phyloP scores from a whole-genome alignment of 148 eudicot species.

The Spergularia bocconei region DNA sequence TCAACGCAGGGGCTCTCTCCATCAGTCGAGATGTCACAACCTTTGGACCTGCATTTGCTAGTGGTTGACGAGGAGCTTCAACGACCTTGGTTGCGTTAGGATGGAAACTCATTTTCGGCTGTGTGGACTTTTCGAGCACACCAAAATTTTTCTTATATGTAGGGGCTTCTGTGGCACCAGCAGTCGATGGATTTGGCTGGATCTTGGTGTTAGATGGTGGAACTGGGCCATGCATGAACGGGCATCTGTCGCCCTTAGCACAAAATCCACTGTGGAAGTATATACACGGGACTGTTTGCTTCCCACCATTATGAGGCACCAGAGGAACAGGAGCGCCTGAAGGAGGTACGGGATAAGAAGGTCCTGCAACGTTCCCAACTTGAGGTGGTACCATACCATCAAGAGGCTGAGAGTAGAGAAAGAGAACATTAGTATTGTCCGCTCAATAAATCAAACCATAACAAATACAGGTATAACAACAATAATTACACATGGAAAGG shows the following conservation, averaged over 20 bases:
- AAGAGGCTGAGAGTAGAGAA: constrained; percentile 57
- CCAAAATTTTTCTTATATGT: constrained; percentile 42
- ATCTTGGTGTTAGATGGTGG: constrained; percentile 37
- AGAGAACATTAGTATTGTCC: constrained; percentile 7
- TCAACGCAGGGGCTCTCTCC: constrained; percentile 30
- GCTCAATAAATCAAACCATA: not conserved
- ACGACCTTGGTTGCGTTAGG: constrained; percentile 32
- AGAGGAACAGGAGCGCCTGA: constrained; percentile 26
- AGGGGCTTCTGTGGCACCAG: constrained; percentile 41
- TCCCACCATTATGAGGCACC: constrained; percentile 41
- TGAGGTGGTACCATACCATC: constrained; percentile 62
- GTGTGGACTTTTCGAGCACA: constrained; percentile 52
- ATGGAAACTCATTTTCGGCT: constrained; percentile 36
- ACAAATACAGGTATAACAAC: not conserved
- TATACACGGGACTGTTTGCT: constrained; percentile 74
- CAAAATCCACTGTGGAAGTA: constrained; percentile 81
- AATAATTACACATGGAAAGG: not conserved
- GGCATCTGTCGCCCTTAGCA: constrained; percentile 75
- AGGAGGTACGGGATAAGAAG: constrained; percentile 38
- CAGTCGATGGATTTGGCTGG: constrained; percentile 35
- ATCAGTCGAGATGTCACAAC: constrained; percentile 26
- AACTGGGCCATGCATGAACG: constrained; percentile 56
- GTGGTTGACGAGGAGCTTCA: constrained; percentile 32
- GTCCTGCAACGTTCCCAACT: constrained; percentile 44
- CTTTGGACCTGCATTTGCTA: constrained; percentile 28